phyloP scores from a whole-genome alignment of 106 monocot species.

The Amphibolis antarctica region DNA sequence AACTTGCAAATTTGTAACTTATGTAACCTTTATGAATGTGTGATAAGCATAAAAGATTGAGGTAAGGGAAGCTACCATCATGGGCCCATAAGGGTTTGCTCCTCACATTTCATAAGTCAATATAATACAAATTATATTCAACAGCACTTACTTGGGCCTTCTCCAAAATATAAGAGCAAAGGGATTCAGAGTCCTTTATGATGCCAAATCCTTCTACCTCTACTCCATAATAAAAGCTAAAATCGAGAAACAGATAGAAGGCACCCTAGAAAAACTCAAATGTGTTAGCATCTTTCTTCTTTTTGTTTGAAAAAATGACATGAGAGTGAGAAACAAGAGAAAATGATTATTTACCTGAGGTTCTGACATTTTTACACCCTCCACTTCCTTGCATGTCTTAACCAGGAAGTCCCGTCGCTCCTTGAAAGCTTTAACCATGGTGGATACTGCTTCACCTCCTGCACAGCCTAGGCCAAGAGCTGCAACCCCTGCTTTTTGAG shows the following conservation, averaged over 20 bases:
- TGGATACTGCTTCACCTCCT: constrained; percentile 69
- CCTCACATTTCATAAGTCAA: neutral
- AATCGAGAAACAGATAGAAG: constrained; percentile 82
- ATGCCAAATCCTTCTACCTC: constrained; percentile 68
- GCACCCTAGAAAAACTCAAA: constrained; percentile 45
- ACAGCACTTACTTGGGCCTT: constrained; percentile 53
- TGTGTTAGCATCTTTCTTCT: neutral
- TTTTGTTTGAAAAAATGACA: neutral
- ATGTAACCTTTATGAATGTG: too few species aligned
- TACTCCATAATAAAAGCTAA: constrained; percentile 73
- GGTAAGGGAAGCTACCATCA: too few species aligned
- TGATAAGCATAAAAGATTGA: too few species aligned
- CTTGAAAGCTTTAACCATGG: constrained; percentile 80
- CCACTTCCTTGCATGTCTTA: constrained; percentile 51
- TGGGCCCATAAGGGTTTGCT: too few species aligned
- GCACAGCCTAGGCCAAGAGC: constrained; percentile 78
- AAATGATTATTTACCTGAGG: constrained; percentile 43
- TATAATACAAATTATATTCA: neutral
- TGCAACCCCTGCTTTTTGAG: constrained; percentile 85
- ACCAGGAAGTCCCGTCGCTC: constrained; percentile 70
- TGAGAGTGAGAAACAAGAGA: neutral
- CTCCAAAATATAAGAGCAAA: constrained; percentile 71
- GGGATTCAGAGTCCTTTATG: constrained; percentile 56
- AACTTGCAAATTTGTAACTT: too few species aligned
- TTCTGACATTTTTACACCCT: constrained; percentile 77